These are phyloP conservation scores for Candida silvatica DNA, from an alignment of 805 yeast species.

Conservation along the genomic window DNA sequence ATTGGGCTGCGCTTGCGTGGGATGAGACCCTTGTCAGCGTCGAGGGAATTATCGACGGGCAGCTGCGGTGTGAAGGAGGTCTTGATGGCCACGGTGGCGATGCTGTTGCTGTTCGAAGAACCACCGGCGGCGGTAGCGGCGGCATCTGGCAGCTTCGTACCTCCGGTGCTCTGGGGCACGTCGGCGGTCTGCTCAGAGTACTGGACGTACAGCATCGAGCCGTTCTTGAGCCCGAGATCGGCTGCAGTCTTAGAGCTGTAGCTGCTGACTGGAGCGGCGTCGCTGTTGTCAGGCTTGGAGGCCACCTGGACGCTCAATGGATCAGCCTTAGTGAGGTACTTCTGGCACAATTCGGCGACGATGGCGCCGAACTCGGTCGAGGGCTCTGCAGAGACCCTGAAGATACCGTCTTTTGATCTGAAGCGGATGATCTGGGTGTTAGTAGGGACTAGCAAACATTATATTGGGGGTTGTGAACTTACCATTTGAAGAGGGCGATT, in stretches of 20 bases:
- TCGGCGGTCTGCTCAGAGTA: conserved; percentile 15
- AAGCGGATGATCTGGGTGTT: conserved; percentile 54
- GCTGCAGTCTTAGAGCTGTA: conserved; percentile 23
- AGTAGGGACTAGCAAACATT: too few relatives aligned
- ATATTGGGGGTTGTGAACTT: too few relatives aligned
- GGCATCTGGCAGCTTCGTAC: neutral
- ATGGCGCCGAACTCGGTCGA: conserved; percentile 12
- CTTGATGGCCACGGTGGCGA: conserved; percentile 5
- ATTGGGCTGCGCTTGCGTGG: conserved; percentile 49
- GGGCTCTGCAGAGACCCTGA: conserved; percentile 41
- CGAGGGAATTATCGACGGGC: conserved; percentile 59
- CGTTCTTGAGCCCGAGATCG: conserved; percentile 47
- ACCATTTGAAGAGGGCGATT: too few relatives aligned
- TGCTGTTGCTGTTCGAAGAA: too few relatives aligned
- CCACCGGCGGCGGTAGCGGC: conserved; percentile 2
- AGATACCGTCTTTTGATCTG: conserved; percentile 78
- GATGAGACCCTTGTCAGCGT: conserved; percentile 64
- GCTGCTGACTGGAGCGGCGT: conserved; percentile 23
- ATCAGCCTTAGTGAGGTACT: conserved; percentile 23
- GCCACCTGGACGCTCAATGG: conserved; percentile 16
- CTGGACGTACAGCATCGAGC: conserved; percentile 45
- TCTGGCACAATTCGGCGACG: conserved; percentile 19
- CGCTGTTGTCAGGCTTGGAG: conserved; percentile 15
- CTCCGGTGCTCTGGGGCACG: conserved; percentile 5
- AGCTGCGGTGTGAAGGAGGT: conserved; percentile 31